Conservation (phyloP, 1,284 basidiomycete species). For the Ustilago vetiveriae region DNA sequence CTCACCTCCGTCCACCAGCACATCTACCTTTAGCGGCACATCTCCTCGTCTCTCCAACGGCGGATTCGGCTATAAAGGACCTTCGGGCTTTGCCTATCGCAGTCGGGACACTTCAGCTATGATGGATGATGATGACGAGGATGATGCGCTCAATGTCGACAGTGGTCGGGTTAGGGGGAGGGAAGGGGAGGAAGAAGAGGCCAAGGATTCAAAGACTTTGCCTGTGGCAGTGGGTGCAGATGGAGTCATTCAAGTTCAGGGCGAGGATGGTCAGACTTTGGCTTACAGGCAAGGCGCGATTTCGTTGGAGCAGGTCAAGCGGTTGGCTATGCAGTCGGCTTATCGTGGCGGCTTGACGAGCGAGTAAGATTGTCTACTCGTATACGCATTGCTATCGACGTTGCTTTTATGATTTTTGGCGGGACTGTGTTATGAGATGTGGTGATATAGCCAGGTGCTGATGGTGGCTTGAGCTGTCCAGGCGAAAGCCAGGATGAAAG, state of each 20-base stretch:
- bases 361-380: constrained; percentile 68
- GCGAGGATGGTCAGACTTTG: constrained; percentile 63
- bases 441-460: constrained; percentile 10
- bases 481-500: constrained; percentile 78
- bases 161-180: too few species aligned
- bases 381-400: too few species aligned
- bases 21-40: constrained; percentile 13
- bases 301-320: constrained; percentile 59
- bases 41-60: constrained; percentile 25
- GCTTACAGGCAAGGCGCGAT: constrained; percentile 63
- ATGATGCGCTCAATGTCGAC: constrained; percentile 54
- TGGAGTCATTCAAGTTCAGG: constrained; percentile 56
- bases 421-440: too few species aligned
- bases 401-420: too few species aligned
- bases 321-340: constrained; percentile 56
- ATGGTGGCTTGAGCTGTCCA: constrained; percentile 72
- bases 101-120: constrained; percentile 24
- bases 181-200: constrained; percentile 25
- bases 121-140: constrained; percentile 60
- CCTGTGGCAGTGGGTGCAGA: constrained; percentile 48
- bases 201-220: constrained; percentile 22
- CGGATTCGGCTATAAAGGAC: constrained; percentile 35
- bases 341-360: constrained; percentile 68
- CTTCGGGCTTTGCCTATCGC: constrained; percentile 34
- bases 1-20: constrained; percentile 28